Conservation (phyloP, 2,329 filamentous ascomycete genomes). For the Bretziella fagacearum region DNA sequence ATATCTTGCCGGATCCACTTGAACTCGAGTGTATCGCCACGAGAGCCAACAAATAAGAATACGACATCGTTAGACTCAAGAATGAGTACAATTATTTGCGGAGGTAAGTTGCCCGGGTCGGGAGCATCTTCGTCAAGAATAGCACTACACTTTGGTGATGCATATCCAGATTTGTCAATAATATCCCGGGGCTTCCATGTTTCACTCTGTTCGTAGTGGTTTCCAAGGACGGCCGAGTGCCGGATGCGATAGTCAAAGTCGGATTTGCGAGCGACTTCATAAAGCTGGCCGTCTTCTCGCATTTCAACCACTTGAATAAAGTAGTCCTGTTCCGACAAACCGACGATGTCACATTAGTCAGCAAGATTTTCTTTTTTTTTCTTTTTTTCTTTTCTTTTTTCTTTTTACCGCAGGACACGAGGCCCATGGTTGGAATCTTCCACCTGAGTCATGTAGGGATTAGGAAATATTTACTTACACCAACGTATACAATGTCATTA, state of each 20-base stretch:
- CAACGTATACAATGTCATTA: constrained; percentile 77
- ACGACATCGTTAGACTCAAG: constrained; percentile 56
- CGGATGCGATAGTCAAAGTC: constrained; percentile 68
- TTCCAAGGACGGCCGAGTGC: constrained; percentile 59
- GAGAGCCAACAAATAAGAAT: constrained; percentile 51
- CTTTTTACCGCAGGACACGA: no score
- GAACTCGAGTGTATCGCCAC: constrained; percentile 39
- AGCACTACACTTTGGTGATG: background rate
- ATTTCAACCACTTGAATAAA: constrained; percentile 70
- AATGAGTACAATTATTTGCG: constrained; percentile 66
- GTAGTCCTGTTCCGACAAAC: constrained; percentile 42
- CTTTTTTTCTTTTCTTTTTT: no score
- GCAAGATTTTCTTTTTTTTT: background rate
- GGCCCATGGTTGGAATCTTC: no score
- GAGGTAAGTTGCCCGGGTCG: constrained; percentile 34
- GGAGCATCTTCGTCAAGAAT: constrained; percentile 10
- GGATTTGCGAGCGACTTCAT: constrained; percentile 57
- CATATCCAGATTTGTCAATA: background rate
- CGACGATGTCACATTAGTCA: background rate
- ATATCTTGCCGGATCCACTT: constrained; percentile 21
- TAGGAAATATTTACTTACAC: constrained; percentile 33
- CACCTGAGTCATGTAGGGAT: background rate
- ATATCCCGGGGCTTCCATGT: background rate
- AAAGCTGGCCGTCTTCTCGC: constrained; percentile 48
- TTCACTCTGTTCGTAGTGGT: constrained; percentile 4